phyloP scores from a whole-genome alignment of 2,329 filamentous ascomycete species.

The Pseudophaeomoniella oleicola region DNA sequence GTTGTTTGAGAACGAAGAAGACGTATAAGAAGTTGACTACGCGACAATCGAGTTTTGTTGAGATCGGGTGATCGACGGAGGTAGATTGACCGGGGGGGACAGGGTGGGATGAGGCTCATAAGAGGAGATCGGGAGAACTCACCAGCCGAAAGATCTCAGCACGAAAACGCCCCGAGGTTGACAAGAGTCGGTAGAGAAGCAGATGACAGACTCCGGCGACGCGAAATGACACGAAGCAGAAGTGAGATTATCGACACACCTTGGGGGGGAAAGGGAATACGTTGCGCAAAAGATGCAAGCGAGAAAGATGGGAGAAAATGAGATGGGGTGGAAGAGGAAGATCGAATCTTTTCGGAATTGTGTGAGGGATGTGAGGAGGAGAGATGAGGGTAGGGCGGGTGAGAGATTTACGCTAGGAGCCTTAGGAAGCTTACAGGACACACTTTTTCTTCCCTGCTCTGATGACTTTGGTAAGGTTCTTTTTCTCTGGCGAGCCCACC shows the following conservation, averaged over 20 bases:
- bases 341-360: not conserved
- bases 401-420: too few relatives aligned
- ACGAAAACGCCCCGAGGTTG: slow-evolving; percentile 1
- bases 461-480: too few relatives aligned
- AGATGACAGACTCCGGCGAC: slow-evolving; percentile 14
- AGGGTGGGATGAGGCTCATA: slow-evolving; percentile 9
- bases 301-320: slow-evolving; percentile 6
- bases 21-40: not conserved
- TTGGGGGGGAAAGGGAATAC: not conserved
- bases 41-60: not conserved
- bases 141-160: not conserved
- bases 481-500: too few relatives aligned
- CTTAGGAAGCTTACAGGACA: too few relatives aligned
- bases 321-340: slow-evolving; percentile 1
- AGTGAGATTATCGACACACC: not conserved
- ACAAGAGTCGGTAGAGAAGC: slow-evolving; percentile 10
- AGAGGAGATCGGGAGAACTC: slow-evolving; percentile 5
- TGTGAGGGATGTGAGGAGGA: not conserved
- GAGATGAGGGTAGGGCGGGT: not conserved
- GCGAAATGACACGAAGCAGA: slow-evolving; percentile 8
- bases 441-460: too few relatives aligned
- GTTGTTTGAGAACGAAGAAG: not conserved
- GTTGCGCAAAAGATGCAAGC: not conserved
- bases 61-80: slow-evolving; percentile 4
- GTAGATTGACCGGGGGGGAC: slow-evolving; percentile 10